Evolutionary conservation across 345 rosid species (phyloP).

Genomic region (Eucalyptus victrix): DNA sequence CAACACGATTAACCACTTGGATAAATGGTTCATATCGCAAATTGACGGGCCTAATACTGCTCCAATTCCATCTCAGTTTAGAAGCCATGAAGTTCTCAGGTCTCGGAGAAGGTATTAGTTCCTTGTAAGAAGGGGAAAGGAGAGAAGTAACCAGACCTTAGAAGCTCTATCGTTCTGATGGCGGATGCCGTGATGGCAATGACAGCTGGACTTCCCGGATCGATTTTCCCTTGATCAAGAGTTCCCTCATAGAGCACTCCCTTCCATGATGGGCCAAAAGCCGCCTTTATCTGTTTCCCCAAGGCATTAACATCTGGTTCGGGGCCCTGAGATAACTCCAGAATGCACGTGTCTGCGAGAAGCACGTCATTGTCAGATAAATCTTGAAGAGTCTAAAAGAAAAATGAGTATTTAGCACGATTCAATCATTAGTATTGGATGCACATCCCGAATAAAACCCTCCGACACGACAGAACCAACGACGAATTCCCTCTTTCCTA

Average conservation of each 20-base stretch:
- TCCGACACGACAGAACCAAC: neutral
- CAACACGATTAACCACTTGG: neutral
- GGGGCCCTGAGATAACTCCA: conserved; percentile 29
- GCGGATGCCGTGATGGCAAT: conserved; percentile 63
- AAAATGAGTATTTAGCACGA: neutral
- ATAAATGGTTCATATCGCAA: neutral
- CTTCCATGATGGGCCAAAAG: conserved; percentile 56
- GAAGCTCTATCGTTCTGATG: conserved; percentile 54
- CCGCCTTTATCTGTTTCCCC: conserved; percentile 39
- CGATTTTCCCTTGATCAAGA: conserved; percentile 32
- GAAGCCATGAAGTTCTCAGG: neutral
- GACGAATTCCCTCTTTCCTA: neutral
- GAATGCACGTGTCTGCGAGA: conserved; percentile 39
- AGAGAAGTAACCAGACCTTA: conserved; percentile 24
- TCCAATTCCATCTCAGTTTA: neutral
- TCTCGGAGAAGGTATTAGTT: neutral
- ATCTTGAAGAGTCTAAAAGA: neutral
- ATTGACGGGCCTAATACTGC: neutral
- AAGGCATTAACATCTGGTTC: conserved; percentile 32
- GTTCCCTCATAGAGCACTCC: conserved; percentile 39
- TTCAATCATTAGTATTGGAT: neutral
- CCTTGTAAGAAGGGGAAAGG: neutral
- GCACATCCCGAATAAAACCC: neutral
- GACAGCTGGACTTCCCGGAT: conserved; percentile 65
- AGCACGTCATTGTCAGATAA: neutral